Base-by-base conservation (phyloP, 2,329 filamentous ascomycete genomes). In the Ramularia collo-cygni region DNA sequence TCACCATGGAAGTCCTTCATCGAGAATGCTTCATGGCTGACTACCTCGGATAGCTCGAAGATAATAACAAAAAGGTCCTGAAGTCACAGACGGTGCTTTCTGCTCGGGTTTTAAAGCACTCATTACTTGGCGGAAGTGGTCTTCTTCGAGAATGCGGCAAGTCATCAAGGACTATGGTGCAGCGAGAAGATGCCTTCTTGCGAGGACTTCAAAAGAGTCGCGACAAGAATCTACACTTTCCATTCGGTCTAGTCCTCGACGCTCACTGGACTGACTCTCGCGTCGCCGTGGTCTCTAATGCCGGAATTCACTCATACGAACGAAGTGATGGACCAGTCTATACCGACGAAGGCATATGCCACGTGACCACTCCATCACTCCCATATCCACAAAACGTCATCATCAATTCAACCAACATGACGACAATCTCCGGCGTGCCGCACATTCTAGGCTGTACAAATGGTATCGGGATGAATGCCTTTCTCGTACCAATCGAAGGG, bases 41-140 rank as follows among this genome's bases (percentile, higher is more conserved):
- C 14, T 28, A 14, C 39, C 39, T 4, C 13, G 31, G n/a, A 35
- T 37, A 18, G 34, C 33, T 12, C 21, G 35, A 19, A 19, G 18
- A 37, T n/a, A 7, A 28, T 15, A 3, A 27, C 2, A 10, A 29
- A 8, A 28, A 18, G n/a, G 17, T 10, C 13, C 15, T 34, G 13
- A 28, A 32, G n/a, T 13, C 14, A 12, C 35, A 38, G 4, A 38
- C 27, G 24, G 28, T 33, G 7, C 10, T 33, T 33, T 19, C 16
- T n/a, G 12, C 17, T 9, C 31, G 14, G 7, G 12, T 33, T n/a
- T 16, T 21, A n/a, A 18, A 19, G 8, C 7, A 33, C 10, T n/a
- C 31, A 4, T 18, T 18, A 4, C 13, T 33, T 4, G 31, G 31
- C 13, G 31, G 31, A 8, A 16, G 4, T 8, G 31, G 31, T n/a